Evolutionary conservation across 148 eudicot species (phyloP).

Genomic region (Dysphania ambrosioides): DNA sequence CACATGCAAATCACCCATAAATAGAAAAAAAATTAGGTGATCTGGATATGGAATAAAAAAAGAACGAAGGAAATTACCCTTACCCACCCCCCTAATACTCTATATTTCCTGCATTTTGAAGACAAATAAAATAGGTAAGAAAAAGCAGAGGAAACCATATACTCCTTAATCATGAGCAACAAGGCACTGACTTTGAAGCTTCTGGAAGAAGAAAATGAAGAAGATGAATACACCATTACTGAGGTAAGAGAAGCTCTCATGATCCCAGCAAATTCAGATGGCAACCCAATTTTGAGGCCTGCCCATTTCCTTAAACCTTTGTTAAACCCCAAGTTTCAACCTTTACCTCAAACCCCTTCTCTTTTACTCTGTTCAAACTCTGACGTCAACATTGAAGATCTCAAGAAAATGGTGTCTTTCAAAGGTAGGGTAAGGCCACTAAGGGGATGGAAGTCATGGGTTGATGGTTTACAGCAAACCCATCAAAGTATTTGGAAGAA

Average conservation of each 20-base stretch:
- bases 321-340: conserved; percentile 5
- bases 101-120: too few relatives aligned
- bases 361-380: conserved; percentile 6
- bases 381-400: background rate
- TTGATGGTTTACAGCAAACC: conserved; percentile 20
- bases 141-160: background rate
- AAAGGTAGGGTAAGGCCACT: background rate
- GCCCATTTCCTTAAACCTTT: conserved; percentile 22
- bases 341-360: conserved; percentile 15
- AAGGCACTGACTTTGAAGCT: background rate
- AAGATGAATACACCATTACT: conserved; percentile 16
- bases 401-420: conserved; percentile 1
- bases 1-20: too few relatives aligned
- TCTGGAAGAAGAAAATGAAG: conserved; percentile 1
- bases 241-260: conserved; percentile 14
- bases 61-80: too few relatives aligned
- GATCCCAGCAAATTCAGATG: conserved; percentile 12
- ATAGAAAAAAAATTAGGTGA: too few relatives aligned
- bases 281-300: conserved; percentile 10
- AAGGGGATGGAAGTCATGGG: conserved; percentile 18
- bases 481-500: conserved; percentile 22
- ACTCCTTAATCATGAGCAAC: background rate
- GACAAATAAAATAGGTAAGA: too few relatives aligned
- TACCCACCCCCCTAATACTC: too few relatives aligned
- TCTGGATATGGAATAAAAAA: too few relatives aligned